Conservation (phyloP, 768 basidiomycete genomes). For the Boletellus ananas region DNA sequence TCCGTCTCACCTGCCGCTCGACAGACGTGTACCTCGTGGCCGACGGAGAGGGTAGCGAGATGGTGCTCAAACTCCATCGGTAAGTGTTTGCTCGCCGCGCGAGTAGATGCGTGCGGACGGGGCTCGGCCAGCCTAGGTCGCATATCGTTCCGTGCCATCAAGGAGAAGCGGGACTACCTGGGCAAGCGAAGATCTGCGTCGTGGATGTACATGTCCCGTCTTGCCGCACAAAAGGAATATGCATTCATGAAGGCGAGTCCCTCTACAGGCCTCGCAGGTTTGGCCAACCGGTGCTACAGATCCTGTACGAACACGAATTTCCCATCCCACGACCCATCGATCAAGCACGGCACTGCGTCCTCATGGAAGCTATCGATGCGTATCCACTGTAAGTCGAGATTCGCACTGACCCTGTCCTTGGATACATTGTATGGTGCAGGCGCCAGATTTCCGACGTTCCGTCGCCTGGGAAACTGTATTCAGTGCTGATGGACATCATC, state of each 20-base stretch:
- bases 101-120: slow-evolving; percentile 1
- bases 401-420: not conserved
- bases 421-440: slow-evolving; percentile 36
- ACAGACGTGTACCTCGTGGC: slow-evolving; percentile 86
- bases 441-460: slow-evolving; percentile 84
- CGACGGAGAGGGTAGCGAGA: slow-evolving; percentile 75
- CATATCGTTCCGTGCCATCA: slow-evolving; percentile 96
- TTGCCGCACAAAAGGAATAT: slow-evolving; percentile 97
- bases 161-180: slow-evolving; percentile 93
- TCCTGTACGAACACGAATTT: slow-evolving; percentile 86
- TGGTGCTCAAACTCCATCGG: slow-evolving; percentile 95
- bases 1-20: slow-evolving; percentile 4
- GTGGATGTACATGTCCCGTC: slow-evolving; percentile 99
- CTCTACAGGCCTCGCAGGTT: not conserved
- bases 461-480: slow-evolving; percentile 88
- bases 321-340: slow-evolving; percentile 93
- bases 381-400: slow-evolving; percentile 73
- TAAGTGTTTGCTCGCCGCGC: slow-evolving; percentile 25
- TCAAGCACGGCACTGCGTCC: slow-evolving; percentile 89
- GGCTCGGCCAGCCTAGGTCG: slow-evolving; percentile 71
- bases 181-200: slow-evolving; percentile 94
- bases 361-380: slow-evolving; percentile 95
- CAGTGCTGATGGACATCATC: slow-evolving; percentile 90
- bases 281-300: slow-evolving; percentile 41
- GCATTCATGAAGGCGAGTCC: slow-evolving; percentile 90